A percentile compares a stretch with the other conserved stretches of the same genome.
phyloP scores from a whole-genome alignment of 257 asterid genomes.

The Schizonepeta tenuifolia region DNA sequence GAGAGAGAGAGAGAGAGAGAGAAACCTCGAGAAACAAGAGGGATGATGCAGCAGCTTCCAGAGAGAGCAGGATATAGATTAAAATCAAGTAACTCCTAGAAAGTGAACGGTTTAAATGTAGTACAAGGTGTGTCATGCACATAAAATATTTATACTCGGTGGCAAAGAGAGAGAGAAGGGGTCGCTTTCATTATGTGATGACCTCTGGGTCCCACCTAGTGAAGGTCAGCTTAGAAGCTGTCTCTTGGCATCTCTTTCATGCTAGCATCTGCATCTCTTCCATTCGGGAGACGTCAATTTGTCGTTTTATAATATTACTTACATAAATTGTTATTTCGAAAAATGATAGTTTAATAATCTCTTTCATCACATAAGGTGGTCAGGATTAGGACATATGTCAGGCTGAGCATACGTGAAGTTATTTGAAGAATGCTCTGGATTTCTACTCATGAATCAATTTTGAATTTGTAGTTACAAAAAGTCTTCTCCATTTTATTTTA shows the following conservation, averaged over 20 bases:
- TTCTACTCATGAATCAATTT: background rate
- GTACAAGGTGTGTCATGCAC: background rate
- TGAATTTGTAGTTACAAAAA: no score
- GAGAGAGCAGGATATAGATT: constrained; percentile 10
- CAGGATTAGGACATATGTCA: constrained; percentile 1
- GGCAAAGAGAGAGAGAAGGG: background rate
- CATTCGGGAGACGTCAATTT: background rate
- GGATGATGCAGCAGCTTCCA: constrained; percentile 22
- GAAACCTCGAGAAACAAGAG: constrained; percentile 21
- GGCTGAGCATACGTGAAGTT: background rate
- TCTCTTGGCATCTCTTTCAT: background rate
- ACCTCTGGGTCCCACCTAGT: constrained; percentile 7
- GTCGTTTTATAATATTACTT: no score
- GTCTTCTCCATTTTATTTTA: no score
- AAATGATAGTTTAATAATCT: background rate
- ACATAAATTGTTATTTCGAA: no score
- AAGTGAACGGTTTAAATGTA: background rate
- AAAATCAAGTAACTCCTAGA: background rate
- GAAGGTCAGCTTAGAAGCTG: background rate
- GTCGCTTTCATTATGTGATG: background rate
- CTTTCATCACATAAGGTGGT: background rate
- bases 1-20: constrained; percentile 1
- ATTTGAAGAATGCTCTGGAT: background rate
- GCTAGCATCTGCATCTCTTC: constrained; percentile 3
- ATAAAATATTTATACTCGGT: background rate